Conservation (phyloP, 2,329 filamentous ascomycete species). For the Arthrobotrys musiformis region DNA sequence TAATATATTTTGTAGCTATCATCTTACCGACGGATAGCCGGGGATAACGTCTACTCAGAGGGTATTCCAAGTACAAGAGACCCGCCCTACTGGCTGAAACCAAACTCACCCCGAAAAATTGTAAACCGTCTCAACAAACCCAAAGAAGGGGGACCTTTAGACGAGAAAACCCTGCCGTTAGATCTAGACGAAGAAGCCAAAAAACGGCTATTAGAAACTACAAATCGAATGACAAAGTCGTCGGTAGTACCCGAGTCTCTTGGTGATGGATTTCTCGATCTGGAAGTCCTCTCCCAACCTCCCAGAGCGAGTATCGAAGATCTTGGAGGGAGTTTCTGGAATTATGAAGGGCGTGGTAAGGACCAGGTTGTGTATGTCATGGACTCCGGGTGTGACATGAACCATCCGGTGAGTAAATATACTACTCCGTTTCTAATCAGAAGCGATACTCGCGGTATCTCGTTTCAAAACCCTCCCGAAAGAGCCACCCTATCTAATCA, state of each 20-base stretch:
- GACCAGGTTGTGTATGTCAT: background rate
- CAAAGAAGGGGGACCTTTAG: background rate
- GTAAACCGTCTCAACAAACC: no score
- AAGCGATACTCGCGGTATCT: no score
- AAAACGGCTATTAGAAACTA: background rate
- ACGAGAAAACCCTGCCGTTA: no score
- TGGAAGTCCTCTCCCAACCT: background rate
- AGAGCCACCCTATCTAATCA: no score
- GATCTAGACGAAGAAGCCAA: background rate
- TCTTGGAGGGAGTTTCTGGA: background rate
- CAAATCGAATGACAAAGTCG: background rate
- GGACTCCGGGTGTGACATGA: background rate
- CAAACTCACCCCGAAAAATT: no score
- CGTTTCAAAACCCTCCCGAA: no score
- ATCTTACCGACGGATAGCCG: background rate
- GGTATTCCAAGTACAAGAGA: background rate
- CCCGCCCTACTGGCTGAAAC: background rate
- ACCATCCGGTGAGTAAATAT: background rate
- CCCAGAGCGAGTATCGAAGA: background rate
- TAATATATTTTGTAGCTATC: background rate
- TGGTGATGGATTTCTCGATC: background rate
- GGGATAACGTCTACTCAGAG: background rate
- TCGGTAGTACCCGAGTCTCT: background rate
- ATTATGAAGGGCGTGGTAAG: background rate
- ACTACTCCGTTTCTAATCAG: no score